Base-by-base conservation (phyloP, 2,329 filamentous ascomycete species). In the Chalara sp. region DNA sequence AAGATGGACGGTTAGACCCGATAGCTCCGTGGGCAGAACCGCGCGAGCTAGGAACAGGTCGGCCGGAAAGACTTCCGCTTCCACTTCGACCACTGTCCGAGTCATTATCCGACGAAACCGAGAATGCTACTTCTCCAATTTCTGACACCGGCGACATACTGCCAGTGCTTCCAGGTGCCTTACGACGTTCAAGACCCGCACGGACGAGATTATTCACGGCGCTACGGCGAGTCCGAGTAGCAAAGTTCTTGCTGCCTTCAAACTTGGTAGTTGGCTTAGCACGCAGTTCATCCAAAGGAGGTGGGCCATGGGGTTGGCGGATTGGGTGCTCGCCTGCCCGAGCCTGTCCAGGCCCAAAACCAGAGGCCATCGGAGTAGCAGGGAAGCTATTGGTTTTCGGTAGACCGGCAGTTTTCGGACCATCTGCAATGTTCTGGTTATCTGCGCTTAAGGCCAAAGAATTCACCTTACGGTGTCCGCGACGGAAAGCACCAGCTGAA, bases 181-280 rank as follows among this genome's bases (percentile, higher is more conserved):
- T 79, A 51, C 92, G 89, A 53, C 93, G 87, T 64, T 90, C 89
- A 56, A 93, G 79, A 12, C 92, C 91, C 49, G 92, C 92, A 58
- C 88, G 87, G 55, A 96, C 88, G 46, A 99, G 80, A 66, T 90
- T 96, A 73, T 91, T 84, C 43, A 99, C 84, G 30, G 93, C 93
- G 61, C 87, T 90, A 57, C 92, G 89, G 53, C 93, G 89, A 63
- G 95, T 91, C 55, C 93, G 90, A 50, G 90, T 84, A 8, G 87
- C 87, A 71, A 99, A 99, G 74, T 99, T 99, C 81, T 96, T 85
- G 82, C 92, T 96, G 29, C 92, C 93, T 68, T 97, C 92, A 57
- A 92, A 82, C 72, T 90, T 96, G 59, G 89, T 84, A 6, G 92
- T 97, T 1, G 93, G 93, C 71, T 91, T 93, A 21, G 85, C 79